These are phyloP conservation scores for Metrosideros polymorpha DNA, from an alignment of 441 rosid genomes.

Conservation along the genomic window DNA sequence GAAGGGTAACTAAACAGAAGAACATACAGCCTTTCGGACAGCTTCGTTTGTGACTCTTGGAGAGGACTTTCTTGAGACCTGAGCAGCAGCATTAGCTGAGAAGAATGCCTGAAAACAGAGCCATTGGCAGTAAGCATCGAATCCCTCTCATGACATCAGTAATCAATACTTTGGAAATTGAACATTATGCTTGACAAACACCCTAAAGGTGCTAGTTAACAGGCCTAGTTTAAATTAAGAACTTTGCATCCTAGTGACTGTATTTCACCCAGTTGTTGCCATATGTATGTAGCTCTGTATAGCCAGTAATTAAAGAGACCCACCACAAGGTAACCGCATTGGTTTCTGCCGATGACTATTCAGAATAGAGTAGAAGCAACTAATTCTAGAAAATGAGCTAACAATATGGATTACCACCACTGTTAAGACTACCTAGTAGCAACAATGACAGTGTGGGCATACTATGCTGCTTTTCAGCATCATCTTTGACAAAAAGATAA, in stretches of 20 bases:
- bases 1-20: background rate
- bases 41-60: slow-evolving; percentile 9
- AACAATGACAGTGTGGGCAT: background rate
- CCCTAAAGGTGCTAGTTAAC: background rate
- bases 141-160: background rate
- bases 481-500: background rate
- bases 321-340: background rate
- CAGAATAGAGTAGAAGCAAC: background rate
- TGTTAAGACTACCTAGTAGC: background rate
- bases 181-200: background rate
- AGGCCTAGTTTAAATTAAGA: background rate
- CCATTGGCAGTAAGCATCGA: background rate
- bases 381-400: background rate
- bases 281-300: background rate
- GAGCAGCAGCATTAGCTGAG: slow-evolving; percentile 10
- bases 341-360: background rate
- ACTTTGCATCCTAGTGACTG: background rate
- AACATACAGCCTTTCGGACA: slow-evolving; percentile 14
- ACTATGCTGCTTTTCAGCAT: background rate
- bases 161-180: background rate
- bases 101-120: background rate
- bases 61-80: slow-evolving; percentile 6
- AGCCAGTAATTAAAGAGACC: background rate
- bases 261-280: background rate
- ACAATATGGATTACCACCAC: background rate